A percentile compares a stretch with the other conserved stretches of the same genome.
Evolutionary conservation across 2,329 filamentous ascomycete species (phyloP).

Genomic region (Alternaria dauci): DNA sequence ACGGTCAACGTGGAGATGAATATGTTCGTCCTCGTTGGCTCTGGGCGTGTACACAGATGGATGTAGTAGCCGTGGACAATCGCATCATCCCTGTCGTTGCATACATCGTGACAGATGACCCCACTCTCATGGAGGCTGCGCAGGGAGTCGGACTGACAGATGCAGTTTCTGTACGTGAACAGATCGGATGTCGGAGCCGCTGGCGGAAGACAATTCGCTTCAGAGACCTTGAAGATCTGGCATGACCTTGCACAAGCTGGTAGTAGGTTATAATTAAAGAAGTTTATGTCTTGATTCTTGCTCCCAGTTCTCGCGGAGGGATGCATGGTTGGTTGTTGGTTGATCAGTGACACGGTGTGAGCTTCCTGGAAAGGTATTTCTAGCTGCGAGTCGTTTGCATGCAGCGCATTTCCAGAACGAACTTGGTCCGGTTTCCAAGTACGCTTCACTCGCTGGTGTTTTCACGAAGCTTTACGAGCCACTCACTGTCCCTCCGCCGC

Average conservation of each 20-base stretch:
- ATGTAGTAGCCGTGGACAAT: constrained; percentile 36
- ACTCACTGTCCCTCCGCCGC: not conserved
- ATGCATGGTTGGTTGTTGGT: not conserved
- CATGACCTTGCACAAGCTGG: constrained; percentile 66
- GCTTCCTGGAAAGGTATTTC: not conserved
- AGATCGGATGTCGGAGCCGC: constrained; percentile 69
- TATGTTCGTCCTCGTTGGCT: not conserved
- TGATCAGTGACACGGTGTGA: not conserved
- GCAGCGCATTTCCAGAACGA: not conserved
- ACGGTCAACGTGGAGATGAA: not conserved
- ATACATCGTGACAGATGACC: constrained; percentile 70
- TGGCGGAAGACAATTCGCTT: not conserved
- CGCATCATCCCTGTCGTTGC: constrained; percentile 64
- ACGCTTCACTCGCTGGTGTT: not conserved
- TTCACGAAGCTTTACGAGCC: not conserved
- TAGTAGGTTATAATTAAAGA: constrained; percentile 26
- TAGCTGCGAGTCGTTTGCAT: not conserved
- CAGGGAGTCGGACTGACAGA: constrained; percentile 72
- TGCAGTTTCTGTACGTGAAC: constrained; percentile 64
- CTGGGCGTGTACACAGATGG: constrained; percentile 1
- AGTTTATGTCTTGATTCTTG: not conserved
- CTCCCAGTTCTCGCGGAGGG: not conserved
- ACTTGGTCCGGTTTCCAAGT: not conserved
- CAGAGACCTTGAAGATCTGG: not conserved
- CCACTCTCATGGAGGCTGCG: constrained; percentile 64